Base-by-base conservation (phyloP, 2,329 filamentous ascomycete genomes). In the Coleophoma cylindrospora region DNA sequence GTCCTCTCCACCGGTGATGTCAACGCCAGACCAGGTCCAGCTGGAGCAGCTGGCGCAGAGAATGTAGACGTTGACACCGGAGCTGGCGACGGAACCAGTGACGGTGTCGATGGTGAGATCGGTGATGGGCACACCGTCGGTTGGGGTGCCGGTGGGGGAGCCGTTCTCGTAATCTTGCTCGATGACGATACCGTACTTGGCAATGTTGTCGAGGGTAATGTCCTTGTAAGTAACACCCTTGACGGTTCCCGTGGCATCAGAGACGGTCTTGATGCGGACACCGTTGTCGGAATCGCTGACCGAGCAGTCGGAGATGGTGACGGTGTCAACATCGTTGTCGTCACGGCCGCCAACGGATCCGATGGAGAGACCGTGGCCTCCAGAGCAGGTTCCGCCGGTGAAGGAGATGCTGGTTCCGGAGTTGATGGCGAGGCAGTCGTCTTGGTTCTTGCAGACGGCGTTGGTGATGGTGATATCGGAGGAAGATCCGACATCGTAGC, bases 221-320 rank as follows among this genome's bases (percentile, higher is more conserved):
- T 68, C 66, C 36, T 63, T 66, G 66, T 78, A 81, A 3, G 72
- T 78, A 38, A 81, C 67, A 49, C 70, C 70, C 38, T 62, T 66
- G 50, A 82, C 76, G 10, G 66, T 66, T 43, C 79, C 79, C 1
- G 73, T 79, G 3, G 71, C 70, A 48, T 66, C 71, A 47, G 65
- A 71, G 34, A 74, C 70, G n/a, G 76, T 78, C 70, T 83, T 83
- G 66, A 81, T 73, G 51, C 78, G 76, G 45, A 79, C 69, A 44
- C 76, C 78, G 62, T 80, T 79, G 48, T 72, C 64, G 0, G 75
- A 79, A 60, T 80, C 68, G 49, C 58, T 59, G 50, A 81, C 70
- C 19, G 62, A 68, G 9, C 68, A 71, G 54, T 70, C 65, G 37
- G 70, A 62, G 54, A 83, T 74, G 27, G 68, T 68, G 22, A 83